Evolutionary conservation across 2,329 filamentous ascomycete species (phyloP).

Genomic region (Gaeumannomyces tritici): DNA sequence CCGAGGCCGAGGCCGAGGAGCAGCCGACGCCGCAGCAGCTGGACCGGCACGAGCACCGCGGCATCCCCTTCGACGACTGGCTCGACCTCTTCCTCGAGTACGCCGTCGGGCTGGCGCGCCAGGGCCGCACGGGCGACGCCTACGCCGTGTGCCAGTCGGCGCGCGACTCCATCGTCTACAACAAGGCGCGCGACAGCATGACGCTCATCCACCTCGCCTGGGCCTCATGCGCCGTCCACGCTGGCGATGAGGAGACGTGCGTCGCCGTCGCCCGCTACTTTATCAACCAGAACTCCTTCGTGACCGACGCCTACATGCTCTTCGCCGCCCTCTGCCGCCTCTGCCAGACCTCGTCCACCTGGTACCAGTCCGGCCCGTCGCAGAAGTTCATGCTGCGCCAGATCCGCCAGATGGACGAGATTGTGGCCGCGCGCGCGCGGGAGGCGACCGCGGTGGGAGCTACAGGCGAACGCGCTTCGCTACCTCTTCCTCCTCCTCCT

Average conservation of each 20-base stretch:
- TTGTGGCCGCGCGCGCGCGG: constrained; percentile 23
- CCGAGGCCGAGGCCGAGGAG: constrained; percentile 19
- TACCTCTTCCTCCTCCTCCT: neutral
- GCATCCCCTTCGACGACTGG: constrained; percentile 77
- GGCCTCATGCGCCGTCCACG: constrained; percentile 76
- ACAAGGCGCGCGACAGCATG: constrained; percentile 54
- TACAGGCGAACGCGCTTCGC: neutral
- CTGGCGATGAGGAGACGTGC: constrained; percentile 69
- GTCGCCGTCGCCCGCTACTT: constrained; percentile 69
- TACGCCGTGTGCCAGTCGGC: constrained; percentile 75
- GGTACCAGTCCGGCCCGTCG: constrained; percentile 71
- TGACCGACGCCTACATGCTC: constrained; percentile 74
- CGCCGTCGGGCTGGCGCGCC: constrained; percentile 63
- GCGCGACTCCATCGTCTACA: constrained; percentile 73
- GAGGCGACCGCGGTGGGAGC: neutral
- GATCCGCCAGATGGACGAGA: constrained; percentile 79
- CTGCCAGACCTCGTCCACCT: constrained; percentile 61
- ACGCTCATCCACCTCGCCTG: constrained; percentile 70
- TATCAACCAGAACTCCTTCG: constrained; percentile 71
- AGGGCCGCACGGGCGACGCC: constrained; percentile 58
- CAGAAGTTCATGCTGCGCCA: constrained; percentile 90
- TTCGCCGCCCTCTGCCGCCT: constrained; percentile 71
- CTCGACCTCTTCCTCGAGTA: constrained; percentile 85
- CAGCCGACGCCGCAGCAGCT: constrained; percentile 13
- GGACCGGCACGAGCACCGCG: constrained; percentile 39